phyloP scores from a whole-genome alignment of 352 stramenopile genomes.

The Phytophthora fragariaefolia region DNA sequence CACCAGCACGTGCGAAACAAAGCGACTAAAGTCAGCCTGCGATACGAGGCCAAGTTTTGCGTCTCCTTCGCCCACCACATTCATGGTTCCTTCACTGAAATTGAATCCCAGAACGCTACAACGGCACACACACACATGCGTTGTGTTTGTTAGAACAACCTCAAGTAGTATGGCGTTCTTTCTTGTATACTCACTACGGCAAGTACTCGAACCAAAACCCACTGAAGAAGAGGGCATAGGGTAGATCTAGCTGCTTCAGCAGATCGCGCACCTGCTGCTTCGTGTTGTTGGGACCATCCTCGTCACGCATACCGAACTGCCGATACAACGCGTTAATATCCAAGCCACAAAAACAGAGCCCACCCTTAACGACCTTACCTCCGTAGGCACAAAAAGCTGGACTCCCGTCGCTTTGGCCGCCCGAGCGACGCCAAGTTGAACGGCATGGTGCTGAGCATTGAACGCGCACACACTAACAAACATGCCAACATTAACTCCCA shows the following conservation, averaged over 20 bases:
- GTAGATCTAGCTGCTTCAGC: conserved; percentile 31
- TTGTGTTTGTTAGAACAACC: too few relatives aligned
- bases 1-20: conserved; percentile 31
- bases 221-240: conserved; percentile 31
- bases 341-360: background rate
- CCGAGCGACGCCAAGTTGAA: conserved; percentile 5
- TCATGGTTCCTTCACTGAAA: conserved; percentile 26
- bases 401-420: conserved; percentile 26
- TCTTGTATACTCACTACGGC: background rate
- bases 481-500: background rate
- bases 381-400: conserved; percentile 31
- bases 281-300: conserved; percentile 22
- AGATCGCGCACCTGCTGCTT: conserved; percentile 31
- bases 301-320: conserved; percentile 18
- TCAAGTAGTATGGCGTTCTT: too few relatives aligned
- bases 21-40: conserved; percentile 19
- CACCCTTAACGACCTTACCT: conserved; percentile 22
- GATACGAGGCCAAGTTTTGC: conserved; percentile 29
- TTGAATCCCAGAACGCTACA: conserved; percentile 21
- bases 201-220: conserved; percentile 34
- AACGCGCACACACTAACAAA: background rate
- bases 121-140: background rate
- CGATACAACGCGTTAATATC: too few relatives aligned
- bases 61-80: conserved; percentile 31
- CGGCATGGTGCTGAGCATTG: background rate